Percentiles rank a stretch among this genome's conserved stretches.
Evolutionary conservation across 2,329 filamentous ascomycete species (phyloP).

Genomic region (Neonectria magnoliae): DNA sequence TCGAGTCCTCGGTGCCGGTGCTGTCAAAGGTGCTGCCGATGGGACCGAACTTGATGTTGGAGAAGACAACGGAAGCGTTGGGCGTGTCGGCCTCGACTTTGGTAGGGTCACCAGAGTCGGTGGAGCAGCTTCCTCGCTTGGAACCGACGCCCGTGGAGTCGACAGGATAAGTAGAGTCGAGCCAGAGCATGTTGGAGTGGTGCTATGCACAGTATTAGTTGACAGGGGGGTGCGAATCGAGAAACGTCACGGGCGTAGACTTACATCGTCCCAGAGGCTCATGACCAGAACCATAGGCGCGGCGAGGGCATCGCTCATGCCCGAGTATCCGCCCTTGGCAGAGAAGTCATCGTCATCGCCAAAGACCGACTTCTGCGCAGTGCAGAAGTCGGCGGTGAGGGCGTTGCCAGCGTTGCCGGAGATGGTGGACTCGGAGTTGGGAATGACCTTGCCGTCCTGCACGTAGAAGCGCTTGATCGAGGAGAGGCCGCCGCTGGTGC

Average conservation of each 20-base stretch:
- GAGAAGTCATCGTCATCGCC: conserved; percentile 64
- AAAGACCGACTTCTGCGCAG: conserved; percentile 65
- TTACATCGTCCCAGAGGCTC: conserved; percentile 67
- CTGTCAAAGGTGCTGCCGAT: conserved; percentile 61
- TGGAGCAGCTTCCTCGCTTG: conserved; percentile 63
- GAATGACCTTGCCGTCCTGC: conserved; percentile 67
- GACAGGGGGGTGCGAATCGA: too few species aligned
- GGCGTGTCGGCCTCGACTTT: conserved; percentile 58
- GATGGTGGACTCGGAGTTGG: conserved; percentile 58
- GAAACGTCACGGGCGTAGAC: conserved; percentile 6
- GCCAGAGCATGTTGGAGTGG: conserved; percentile 75
- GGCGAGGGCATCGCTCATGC: conserved; percentile 60
- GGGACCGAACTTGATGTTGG: conserved; percentile 66
- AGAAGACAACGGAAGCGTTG: conserved; percentile 62
- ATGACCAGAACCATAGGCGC: conserved; percentile 58
- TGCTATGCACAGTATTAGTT: conserved; percentile 48
- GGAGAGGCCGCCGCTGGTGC: conserved; percentile 60
- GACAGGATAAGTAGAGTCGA: conserved; percentile 72
- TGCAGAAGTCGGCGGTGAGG: conserved; percentile 68
- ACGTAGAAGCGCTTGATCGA: conserved; percentile 73
- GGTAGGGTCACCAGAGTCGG: conserved; percentile 60
- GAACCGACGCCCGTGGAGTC: conserved; percentile 56
- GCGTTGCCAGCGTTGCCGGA: conserved; percentile 51
- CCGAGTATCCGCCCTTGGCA: conserved; percentile 63
- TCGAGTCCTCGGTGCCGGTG: conserved; percentile 17